Evolutionary conservation across 441 rosid species (phyloP), one percentile per base, ranked within the genome.

Genomic region (Macaranga tanarius): DNA sequence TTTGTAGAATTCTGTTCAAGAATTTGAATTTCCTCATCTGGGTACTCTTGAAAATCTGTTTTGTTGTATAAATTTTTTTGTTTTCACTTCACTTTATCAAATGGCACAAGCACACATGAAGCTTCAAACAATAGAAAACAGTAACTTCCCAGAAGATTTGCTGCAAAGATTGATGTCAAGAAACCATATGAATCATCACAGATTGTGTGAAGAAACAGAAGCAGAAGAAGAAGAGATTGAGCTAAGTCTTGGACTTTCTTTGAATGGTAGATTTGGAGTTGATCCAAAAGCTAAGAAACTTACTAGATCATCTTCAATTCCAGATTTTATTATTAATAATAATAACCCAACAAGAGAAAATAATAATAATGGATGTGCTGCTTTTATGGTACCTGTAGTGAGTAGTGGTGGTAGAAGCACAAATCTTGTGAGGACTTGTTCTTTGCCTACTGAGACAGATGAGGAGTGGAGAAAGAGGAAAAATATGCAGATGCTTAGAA

Each of bases 381-480:
- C 62, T 48, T 69, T 73, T 48, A 19, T 55, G 61, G 57, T 56
- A 15, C 71, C 84, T 34, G 17, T 72, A 31, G 38, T 71, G 50
- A 50, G 50, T 20, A 22, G 28, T 72, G 22, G 44, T 73, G 40
- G 40, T 10, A 23, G 55, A 31, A 54, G 58, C 65, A 22, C 68
- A 28, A 78, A 80, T 59, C 77, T 91, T 58, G 58, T 55, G 17
- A 85, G 96, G 89, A 80, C 92, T 48, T 85, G 86, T 68, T 92
- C 96, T 58, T 65, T 92, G 69, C 96, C 97, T 7, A 72, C 82
- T 51, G 92, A 90, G 79, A 83, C 87, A 65, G 90, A 85, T 79
- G 95, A 85, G 19, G 88, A 87, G 64, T 84, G 86, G 89, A 90
- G 91, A 87, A 92, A 82, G 81, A 89, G 96, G 80, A 92, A 94